Base-by-base conservation (phyloP, 1,284 basidiomycete genomes). In the Cutaneotrichosporon cavernicola region DNA sequence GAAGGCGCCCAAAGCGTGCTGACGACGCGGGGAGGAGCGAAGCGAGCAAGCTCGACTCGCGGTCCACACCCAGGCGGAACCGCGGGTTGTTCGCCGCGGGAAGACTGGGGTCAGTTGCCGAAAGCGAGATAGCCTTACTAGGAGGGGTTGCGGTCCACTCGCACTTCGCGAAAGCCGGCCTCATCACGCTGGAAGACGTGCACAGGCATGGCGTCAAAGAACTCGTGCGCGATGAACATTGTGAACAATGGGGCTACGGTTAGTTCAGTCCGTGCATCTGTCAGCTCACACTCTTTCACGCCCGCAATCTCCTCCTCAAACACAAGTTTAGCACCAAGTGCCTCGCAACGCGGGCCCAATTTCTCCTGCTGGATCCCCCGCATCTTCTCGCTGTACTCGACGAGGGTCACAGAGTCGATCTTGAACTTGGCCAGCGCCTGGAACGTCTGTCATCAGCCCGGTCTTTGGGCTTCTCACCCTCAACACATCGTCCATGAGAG, bases 201-300 rank as follows among this genome's bases (percentile, higher is more conserved):
- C 57, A 97, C 88, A 0, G 96, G 96, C 57, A 99, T 83, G 0
- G 96, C 96, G 75, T 99, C 97, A 69, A 99, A 98, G 81, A 99
- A 97, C 76, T 99, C 97, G 77, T 99, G 96, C 0, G 96, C 97
- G 8, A 97, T 82, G 22, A 97, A 79, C 82, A 97, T 88, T 0
- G 93, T 97, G 78, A 89, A 98, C 49, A 81, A 82, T 18, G 86
- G 84, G 36, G 82, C 68, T 70, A 58, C 46, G 57, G n/a, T 4
- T 11, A 11, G 31, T n/a, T 38, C 16, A 14, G 1, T 10, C 22
- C 13, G 13, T 16, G 1, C 7, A 2, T 11, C 3, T 34, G 8
- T 18, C 11, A 61, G 73, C 77, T 72, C 58, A 80, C 81, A 71
- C 26, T 81, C 66, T 0, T 85, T 80, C 0, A 98, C 81, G 40